Percentiles rank a stretch among this genome's conserved stretches.
These are phyloP conservation scores for Pichia norvegensis DNA, from an alignment of 1,139 yeast species.

Conservation along the genomic window DNA sequence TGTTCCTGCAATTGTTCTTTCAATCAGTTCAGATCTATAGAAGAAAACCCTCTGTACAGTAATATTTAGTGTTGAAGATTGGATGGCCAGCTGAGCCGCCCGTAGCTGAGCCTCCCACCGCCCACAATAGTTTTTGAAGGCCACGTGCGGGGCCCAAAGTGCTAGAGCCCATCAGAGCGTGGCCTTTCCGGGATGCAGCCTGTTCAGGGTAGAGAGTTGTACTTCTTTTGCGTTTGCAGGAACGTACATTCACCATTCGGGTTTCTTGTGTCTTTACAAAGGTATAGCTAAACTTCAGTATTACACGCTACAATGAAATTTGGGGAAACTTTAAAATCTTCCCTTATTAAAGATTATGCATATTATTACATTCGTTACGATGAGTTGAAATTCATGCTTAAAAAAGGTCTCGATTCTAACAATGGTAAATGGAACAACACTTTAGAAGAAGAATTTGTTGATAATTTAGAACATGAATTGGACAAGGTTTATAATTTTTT, in stretches of 20 bases:
- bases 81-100: too few relatives aligned
- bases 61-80: too few relatives aligned
- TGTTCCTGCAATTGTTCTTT: too few relatives aligned
- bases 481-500: conserved; percentile 90
- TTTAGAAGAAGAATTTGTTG: conserved; percentile 73
- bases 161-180: too few relatives aligned
- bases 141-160: background rate
- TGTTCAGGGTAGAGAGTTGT: background rate
- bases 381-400: conserved; percentile 75
- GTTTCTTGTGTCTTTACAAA: background rate
- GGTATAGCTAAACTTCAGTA: background rate
- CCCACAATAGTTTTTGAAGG: background rate
- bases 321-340: conserved; percentile 68
- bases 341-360: conserved; percentile 74
- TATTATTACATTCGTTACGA: conserved; percentile 88
- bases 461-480: conserved; percentile 66
- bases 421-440: conserved; percentile 54
- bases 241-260: background rate
- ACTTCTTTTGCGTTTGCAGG: background rate
- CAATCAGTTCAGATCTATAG: too few relatives aligned
- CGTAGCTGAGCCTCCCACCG: background rate
- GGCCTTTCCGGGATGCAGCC: background rate
- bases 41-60: background rate
- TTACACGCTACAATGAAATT: conserved; percentile 46
- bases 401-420: conserved; percentile 47